Evolutionary conservation across 805 yeast genomes (phyloP).

Genomic region (Candida pseudofarinosa): DNA sequence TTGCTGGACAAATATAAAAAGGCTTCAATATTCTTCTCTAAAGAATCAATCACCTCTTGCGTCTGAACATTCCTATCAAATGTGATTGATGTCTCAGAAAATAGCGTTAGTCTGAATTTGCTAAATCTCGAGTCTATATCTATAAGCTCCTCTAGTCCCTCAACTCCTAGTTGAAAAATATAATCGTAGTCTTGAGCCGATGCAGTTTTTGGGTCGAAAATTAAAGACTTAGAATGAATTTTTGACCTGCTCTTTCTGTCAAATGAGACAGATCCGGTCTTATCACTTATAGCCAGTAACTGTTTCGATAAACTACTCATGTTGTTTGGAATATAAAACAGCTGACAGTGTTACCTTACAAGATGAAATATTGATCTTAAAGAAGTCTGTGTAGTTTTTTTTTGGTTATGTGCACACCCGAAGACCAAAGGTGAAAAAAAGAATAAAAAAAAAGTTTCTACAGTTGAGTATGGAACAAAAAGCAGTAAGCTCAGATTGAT

Average conservation of each 20-base stretch:
- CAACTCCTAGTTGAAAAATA: slow-evolving; percentile 65
- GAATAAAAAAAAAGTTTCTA: not conserved
- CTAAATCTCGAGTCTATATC: slow-evolving; percentile 71
- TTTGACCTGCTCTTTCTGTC: slow-evolving; percentile 86
- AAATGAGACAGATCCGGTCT: slow-evolving; percentile 66
- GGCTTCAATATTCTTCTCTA: slow-evolving; percentile 70
- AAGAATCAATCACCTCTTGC: slow-evolving; percentile 67
- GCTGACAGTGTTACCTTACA: not conserved
- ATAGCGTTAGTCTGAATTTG: slow-evolving; percentile 66
- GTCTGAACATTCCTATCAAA: slow-evolving; percentile 82
- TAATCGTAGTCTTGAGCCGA: slow-evolving; percentile 92
- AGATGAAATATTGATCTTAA: not conserved
- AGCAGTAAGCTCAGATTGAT: too few species aligned
- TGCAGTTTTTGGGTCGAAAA: slow-evolving; percentile 82
- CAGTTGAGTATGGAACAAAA: too few species aligned
- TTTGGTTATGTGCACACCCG: not conserved
- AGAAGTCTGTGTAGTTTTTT: not conserved
- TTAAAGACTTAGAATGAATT: slow-evolving; percentile 82
- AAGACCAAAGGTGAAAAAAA: not conserved
- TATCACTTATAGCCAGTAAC: slow-evolving; percentile 63
- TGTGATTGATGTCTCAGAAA: slow-evolving; percentile 73
- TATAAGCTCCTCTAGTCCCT: slow-evolving; percentile 71
- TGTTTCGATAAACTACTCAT: slow-evolving; percentile 75
- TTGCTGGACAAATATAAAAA: slow-evolving; percentile 75
- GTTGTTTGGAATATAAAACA: slow-evolving; percentile 1